Evolutionary conservation across 2,329 filamentous ascomycete species (phyloP).

Genomic region (Colletotrichum australisinense): DNA sequence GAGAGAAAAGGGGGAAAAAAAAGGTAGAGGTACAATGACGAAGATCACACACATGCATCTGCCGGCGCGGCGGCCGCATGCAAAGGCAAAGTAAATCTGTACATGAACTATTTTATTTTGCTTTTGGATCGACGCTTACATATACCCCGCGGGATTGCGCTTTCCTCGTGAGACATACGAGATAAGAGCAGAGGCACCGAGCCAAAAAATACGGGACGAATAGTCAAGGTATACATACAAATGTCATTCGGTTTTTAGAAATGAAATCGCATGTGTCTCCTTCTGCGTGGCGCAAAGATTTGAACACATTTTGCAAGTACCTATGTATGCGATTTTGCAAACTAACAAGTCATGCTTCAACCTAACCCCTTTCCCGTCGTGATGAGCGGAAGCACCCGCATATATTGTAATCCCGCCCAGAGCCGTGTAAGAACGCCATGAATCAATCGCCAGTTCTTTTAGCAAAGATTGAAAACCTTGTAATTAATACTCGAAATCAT

Average conservation of each 20-base stretch:
- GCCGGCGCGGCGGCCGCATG: background rate
- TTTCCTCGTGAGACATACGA: background rate
- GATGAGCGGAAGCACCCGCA: background rate
- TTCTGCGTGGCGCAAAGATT: background rate
- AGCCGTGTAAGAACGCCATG: constrained; percentile 10
- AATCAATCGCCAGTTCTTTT: background rate
- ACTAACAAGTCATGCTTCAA: background rate
- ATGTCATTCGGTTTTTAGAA: background rate
- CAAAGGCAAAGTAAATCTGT: constrained; percentile 1
- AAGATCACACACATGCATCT: background rate
- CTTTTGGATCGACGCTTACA: background rate
- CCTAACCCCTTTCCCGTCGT: background rate
- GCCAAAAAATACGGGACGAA: background rate
- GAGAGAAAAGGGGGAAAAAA: background rate
- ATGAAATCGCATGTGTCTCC: background rate
- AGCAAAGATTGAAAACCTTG: background rate
- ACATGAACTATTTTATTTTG: background rate
- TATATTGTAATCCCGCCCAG: background rate
- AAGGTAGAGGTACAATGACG: background rate
- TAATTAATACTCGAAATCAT: constrained; percentile 93
- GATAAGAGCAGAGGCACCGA: background rate
- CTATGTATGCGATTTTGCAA: background rate
- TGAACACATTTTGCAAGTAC: background rate
- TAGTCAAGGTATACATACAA: background rate
- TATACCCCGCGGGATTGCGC: background rate